These are phyloP conservation scores for Apiotrichum gracile DNA, from an alignment of 1,284 basidiomycete species.

Conservation along the genomic window DNA sequence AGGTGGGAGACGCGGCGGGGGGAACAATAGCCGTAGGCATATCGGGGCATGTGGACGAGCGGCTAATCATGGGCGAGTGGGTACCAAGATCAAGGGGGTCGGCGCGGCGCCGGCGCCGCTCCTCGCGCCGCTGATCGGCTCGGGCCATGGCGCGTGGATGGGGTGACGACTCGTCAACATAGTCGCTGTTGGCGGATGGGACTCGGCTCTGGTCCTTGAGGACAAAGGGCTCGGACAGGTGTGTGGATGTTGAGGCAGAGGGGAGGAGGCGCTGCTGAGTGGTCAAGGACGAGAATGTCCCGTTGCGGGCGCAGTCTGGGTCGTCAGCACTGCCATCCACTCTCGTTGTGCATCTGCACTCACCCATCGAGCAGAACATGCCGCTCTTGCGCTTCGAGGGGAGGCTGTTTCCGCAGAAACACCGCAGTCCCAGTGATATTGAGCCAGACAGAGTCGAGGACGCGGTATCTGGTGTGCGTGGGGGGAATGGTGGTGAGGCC, in stretches of 20 bases:
- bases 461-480: neutral
- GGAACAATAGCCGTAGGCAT: constrained; percentile 9
- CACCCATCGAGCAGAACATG: constrained; percentile 43
- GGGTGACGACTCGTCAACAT: constrained; percentile 34
- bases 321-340: neutral
- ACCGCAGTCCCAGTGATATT: constrained; percentile 8
- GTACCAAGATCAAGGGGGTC: constrained; percentile 16
- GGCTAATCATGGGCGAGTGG: constrained; percentile 18
- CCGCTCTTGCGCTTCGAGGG: constrained; percentile 23
- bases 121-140: constrained; percentile 36
- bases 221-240: constrained; percentile 12
- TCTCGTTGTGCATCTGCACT: constrained; percentile 8
- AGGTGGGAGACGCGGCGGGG: constrained; percentile 17
- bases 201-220: constrained; percentile 9
- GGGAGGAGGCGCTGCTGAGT: constrained; percentile 36
- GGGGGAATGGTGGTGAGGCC: constrained; percentile 1
- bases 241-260: constrained; percentile 4
- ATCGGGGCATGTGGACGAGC: constrained; percentile 1
- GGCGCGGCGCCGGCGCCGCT: constrained; percentile 29
- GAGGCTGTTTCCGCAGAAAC: constrained; percentile 35
- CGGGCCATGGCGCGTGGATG: constrained; percentile 31
- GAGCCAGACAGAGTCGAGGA: neutral
- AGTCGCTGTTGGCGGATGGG: neutral
- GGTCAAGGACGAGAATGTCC: constrained; percentile 44
- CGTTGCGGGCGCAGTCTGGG: constrained; percentile 41